Conservation (phyloP, 1,284 basidiomycete species). For the Mycena citricolor region DNA sequence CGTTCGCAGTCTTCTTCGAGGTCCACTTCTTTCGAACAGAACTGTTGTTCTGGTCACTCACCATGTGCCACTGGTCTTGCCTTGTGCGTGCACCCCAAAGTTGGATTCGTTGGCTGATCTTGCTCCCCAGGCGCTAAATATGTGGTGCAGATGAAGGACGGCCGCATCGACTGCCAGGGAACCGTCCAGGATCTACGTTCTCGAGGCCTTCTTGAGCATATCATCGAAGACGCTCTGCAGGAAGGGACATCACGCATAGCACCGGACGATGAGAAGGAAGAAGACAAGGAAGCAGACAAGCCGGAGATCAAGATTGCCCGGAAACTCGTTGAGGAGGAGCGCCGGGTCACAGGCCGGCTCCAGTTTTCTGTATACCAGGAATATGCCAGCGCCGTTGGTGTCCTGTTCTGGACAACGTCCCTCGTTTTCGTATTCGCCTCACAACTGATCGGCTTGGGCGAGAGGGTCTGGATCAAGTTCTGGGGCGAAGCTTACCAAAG, state of each 20-base stretch:
- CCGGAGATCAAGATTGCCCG: no score
- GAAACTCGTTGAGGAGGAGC: constrained; percentile 70
- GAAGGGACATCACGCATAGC: constrained; percentile 35
- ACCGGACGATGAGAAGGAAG: neutral
- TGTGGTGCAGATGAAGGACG: constrained; percentile 19
- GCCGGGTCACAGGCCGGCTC: constrained; percentile 71
- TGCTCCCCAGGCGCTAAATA: constrained; percentile 19
- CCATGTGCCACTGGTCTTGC: constrained; percentile 17
- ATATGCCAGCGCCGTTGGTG: constrained; percentile 71
- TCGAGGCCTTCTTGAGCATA: constrained; percentile 57
- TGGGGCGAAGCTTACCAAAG: constrained; percentile 44
- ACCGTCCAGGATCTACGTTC: constrained; percentile 9
- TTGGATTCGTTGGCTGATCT: no score
- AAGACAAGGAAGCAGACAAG: constrained; percentile 38
- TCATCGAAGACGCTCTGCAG: constrained; percentile 46
- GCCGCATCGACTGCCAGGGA: constrained; percentile 21
- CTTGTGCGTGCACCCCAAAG: no score
- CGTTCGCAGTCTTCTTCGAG: neutral
- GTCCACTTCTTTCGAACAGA: neutral
- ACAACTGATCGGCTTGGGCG: constrained; percentile 51
- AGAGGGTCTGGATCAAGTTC: constrained; percentile 77
- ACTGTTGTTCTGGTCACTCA: constrained; percentile 15
- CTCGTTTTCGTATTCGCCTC: constrained; percentile 46
- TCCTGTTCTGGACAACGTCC: constrained; percentile 63
- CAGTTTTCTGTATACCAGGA: constrained; percentile 79